These are phyloP conservation scores for Pleodorina starrii DNA, from an alignment of 139 green algal genomes.

Conservation along the genomic window DNA sequence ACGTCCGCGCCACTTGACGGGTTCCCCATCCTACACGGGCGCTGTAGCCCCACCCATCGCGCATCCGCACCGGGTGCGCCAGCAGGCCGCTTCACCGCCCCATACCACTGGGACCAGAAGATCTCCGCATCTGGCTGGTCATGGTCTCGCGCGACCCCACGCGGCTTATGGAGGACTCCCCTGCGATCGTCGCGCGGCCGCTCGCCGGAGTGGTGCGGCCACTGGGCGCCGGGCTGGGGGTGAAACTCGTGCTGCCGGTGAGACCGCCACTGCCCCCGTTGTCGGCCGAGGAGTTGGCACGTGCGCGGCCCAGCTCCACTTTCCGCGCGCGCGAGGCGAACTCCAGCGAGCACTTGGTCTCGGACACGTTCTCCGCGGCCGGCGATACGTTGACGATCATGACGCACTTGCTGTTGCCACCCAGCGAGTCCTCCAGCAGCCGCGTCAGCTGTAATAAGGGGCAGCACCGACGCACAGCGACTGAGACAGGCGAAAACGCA, in stretches of 20 bases:
- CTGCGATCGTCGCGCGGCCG: background rate
- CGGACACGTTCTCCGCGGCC: constrained; percentile 64
- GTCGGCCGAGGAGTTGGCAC: background rate
- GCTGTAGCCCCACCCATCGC: background rate
- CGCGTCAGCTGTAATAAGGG: constrained; percentile 78
- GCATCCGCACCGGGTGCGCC: background rate
- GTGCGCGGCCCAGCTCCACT: constrained; percentile 62
- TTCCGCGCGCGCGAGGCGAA: constrained; percentile 77
- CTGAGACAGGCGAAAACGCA: too few relatives aligned
- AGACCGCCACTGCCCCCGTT: background rate
- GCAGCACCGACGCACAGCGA: too few relatives aligned
- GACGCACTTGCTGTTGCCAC: constrained; percentile 63
- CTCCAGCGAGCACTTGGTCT: constrained; percentile 78
- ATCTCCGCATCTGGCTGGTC: background rate
- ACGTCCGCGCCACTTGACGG: too few relatives aligned
- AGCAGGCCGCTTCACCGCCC: constrained; percentile 7
- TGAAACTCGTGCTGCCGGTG: background rate
- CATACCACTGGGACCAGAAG: background rate
- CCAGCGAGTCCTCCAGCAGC: constrained; percentile 77
- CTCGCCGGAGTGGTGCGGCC: background rate
- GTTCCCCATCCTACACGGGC: too few relatives aligned
- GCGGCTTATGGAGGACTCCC: constrained; percentile 23
- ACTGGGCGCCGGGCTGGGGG: background rate
- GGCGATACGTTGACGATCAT: constrained; percentile 66
- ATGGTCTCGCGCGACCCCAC: background rate